Evolutionary conservation across 2,329 filamentous ascomycete genomes (phyloP).

Genomic region (Hymenoscyphus linearis): DNA sequence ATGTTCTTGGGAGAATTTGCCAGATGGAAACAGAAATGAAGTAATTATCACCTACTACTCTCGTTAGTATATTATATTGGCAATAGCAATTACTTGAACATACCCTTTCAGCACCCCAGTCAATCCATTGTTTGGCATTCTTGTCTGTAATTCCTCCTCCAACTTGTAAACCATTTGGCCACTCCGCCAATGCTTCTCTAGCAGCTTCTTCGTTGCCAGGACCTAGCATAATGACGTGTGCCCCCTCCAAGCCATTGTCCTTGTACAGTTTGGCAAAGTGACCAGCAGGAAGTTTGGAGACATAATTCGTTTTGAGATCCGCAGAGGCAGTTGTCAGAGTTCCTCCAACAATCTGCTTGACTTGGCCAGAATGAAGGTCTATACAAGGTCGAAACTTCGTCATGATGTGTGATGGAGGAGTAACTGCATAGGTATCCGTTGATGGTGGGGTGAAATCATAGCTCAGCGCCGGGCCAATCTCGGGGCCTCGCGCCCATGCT

Average conservation of each 20-base stretch:
- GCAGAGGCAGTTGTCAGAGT: constrained; percentile 67
- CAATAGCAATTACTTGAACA: constrained; percentile 11
- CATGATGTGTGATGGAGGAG: constrained; percentile 47
- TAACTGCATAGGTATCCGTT: background rate
- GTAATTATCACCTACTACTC: constrained; percentile 83
- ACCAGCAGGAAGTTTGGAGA: constrained; percentile 74
- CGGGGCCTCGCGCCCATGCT: constrained; percentile 7
- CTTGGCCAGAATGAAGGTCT: constrained; percentile 92
- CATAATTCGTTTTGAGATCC: constrained; percentile 83
- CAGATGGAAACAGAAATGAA: constrained; percentile 85
- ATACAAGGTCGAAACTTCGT: constrained; percentile 95
- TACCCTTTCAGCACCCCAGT: constrained; percentile 84
- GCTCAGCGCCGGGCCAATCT: constrained; percentile 1
- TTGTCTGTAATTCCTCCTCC: constrained; percentile 87
- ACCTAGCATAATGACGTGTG: constrained; percentile 95
- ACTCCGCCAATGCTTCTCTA: constrained; percentile 67
- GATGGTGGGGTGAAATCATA: constrained; percentile 1
- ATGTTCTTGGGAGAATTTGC: constrained; percentile 71
- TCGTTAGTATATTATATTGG: constrained; percentile 12
- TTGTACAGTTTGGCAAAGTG: constrained; percentile 81
- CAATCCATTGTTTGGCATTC: constrained; percentile 84
- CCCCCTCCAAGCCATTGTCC: constrained; percentile 66
- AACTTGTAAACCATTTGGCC: constrained; percentile 78
- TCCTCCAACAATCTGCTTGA: constrained; percentile 97
- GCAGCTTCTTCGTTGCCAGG: constrained; percentile 80